These are phyloP conservation scores for Nymphaea thermarum DNA, from an alignment of 164 flowering plant species.

Conservation along the genomic window DNA sequence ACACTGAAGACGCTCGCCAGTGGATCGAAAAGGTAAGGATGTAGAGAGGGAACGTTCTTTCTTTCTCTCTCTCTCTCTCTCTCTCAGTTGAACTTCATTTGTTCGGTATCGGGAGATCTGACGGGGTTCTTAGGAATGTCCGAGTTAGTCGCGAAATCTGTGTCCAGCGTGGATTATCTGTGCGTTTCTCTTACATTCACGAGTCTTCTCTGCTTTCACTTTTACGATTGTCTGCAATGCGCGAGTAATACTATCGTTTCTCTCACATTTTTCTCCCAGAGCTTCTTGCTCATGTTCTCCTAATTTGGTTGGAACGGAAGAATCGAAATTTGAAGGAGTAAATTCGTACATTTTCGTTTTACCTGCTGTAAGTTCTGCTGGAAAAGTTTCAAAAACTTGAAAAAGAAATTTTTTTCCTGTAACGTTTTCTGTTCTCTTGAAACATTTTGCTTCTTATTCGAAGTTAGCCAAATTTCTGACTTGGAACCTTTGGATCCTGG, in stretches of 20 bases:
- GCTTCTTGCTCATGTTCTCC: too few species aligned
- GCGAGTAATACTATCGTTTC: neutral
- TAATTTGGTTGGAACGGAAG: too few species aligned
- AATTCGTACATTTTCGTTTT: too few species aligned
- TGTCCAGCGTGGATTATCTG: neutral
- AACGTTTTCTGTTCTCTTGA: too few species aligned
- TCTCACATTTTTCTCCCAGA: too few species aligned
- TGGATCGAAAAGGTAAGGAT: slow-evolving; percentile 71
- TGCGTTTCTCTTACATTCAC: neutral
- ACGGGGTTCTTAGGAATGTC: neutral
- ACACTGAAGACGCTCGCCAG: slow-evolving; percentile 55
- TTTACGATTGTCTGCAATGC: neutral
- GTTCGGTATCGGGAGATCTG: neutral
- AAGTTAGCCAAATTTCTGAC: too few species aligned
- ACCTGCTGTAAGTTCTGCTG: too few species aligned
- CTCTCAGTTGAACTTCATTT: neutral
- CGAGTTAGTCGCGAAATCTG: neutral
- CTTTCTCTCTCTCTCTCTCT: neutral
- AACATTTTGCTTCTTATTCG: too few species aligned
- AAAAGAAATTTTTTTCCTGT: too few species aligned
- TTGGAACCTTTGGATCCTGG: too few species aligned
- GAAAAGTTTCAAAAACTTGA: too few species aligned
- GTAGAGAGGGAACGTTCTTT: neutral
- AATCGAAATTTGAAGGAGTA: too few species aligned
- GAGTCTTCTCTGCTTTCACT: neutral